Percentiles rank a stretch among this genome's conserved stretches.
Conservation (phyloP, 2,329 filamentous ascomycete genomes). For the Beauveria sp. region DNA sequence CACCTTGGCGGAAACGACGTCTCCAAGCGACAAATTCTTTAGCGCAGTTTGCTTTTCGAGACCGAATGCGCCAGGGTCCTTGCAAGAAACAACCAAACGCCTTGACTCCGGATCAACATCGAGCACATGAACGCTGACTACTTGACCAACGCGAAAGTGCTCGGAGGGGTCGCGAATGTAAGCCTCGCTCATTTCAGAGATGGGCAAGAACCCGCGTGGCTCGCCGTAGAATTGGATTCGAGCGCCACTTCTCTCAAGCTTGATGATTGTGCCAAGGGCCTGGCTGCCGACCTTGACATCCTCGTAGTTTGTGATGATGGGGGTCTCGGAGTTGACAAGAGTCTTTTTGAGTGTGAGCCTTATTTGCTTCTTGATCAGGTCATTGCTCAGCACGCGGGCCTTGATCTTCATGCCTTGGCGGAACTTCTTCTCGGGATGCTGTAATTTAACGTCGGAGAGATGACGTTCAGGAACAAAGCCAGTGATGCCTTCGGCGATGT, state of each 20-base stretch:
- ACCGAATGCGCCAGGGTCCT: constrained; percentile 73
- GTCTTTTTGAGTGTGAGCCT: constrained; percentile 92
- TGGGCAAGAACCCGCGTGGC: constrained; percentile 79
- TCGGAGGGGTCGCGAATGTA: constrained; percentile 83
- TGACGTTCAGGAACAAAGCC: constrained; percentile 87
- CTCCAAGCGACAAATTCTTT: constrained; percentile 64
- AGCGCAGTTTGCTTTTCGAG: constrained; percentile 66
- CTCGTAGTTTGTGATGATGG: constrained; percentile 72
- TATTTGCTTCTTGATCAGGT: constrained; percentile 68
- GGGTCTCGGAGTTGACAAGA: constrained; percentile 78
- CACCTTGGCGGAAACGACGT: constrained; percentile 69
- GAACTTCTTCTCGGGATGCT: constrained; percentile 96
- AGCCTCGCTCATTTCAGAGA: constrained; percentile 96
- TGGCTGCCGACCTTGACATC: constrained; percentile 67
- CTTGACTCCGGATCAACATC: constrained; percentile 64
- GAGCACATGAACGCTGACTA: constrained; percentile 82
- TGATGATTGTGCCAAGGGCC: constrained; percentile 80
- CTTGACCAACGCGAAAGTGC: constrained; percentile 86
- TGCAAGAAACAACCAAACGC: constrained; percentile 84
- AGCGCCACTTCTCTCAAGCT: constrained; percentile 69
- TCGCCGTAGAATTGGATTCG: constrained; percentile 87
- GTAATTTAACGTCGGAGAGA: constrained; percentile 76
- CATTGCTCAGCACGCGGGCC: constrained; percentile 74
- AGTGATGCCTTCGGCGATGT: constrained; percentile 76
- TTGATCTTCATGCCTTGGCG: constrained; percentile 78